Evolutionary conservation across 2,329 filamentous ascomycete genomes (phyloP).

Genomic region (Domatiomyces globalis): DNA sequence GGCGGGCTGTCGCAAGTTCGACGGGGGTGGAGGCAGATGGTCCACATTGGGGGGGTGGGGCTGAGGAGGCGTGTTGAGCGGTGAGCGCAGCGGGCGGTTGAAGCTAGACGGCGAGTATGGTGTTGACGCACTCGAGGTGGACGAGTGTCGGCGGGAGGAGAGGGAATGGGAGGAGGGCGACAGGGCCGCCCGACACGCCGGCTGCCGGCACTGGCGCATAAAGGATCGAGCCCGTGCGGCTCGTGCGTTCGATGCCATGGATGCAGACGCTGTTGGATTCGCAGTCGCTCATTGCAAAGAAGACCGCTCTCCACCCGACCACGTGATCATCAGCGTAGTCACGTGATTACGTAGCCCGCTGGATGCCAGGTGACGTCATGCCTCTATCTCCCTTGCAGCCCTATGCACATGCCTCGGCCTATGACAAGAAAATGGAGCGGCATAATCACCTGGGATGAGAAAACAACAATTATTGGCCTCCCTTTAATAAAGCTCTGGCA

Average conservation of each 20-base stretch:
- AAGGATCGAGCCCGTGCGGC: slow-evolving; percentile 11
- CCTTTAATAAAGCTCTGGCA: not conserved
- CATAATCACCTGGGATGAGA: not conserved
- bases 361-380: not conserved
- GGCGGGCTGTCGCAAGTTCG: slow-evolving; percentile 1
- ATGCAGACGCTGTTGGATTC: not conserved
- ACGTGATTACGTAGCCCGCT: not conserved
- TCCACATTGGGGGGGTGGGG: slow-evolving; percentile 1
- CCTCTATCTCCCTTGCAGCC: not conserved
- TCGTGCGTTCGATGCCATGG: slow-evolving; percentile 8
- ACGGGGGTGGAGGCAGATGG: not conserved
- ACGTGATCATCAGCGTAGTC: not conserved
- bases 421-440: not conserved
- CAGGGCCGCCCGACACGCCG: not conserved
- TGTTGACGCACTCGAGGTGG: slow-evolving; percentile 4
- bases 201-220: slow-evolving; percentile 13
- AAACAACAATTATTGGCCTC: not conserved
- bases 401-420: not conserved
- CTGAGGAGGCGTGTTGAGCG: slow-evolving; percentile 3
- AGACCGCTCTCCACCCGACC: not conserved
- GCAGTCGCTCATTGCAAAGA: not conserved
- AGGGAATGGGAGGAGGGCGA: not conserved
- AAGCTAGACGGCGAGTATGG: slow-evolving; percentile 15
- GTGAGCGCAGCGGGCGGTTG: slow-evolving; percentile 6
- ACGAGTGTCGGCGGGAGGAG: slow-evolving; percentile 1